phyloP scores from a whole-genome alignment of 208 protist genomes.

The Wallacemonas sp. region DNA sequence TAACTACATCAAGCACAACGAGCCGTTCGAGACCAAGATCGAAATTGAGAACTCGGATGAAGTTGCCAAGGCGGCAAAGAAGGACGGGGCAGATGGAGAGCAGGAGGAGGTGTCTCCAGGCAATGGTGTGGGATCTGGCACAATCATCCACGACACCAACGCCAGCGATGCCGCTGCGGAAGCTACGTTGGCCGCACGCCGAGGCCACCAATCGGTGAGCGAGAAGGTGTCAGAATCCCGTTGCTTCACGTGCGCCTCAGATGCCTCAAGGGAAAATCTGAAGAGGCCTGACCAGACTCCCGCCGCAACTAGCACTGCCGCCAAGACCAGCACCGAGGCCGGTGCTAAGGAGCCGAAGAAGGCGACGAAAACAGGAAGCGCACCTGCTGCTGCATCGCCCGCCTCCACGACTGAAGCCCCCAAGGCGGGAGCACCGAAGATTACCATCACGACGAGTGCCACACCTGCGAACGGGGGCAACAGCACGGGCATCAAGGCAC shows the following conservation, averaged over 20 bases:
- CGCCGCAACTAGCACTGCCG: background rate
- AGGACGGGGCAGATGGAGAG: too few relatives aligned
- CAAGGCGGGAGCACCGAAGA: too few relatives aligned
- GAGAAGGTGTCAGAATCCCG: background rate
- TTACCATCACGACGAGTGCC: too few relatives aligned
- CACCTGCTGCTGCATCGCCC: too few relatives aligned
- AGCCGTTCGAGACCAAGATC: constrained; percentile 14
- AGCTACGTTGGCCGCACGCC: background rate
- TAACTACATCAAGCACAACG: constrained; percentile 17
- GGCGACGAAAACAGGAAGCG: too few relatives aligned
- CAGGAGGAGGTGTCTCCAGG: too few relatives aligned
- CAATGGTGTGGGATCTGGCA: background rate
- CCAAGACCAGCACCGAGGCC: background rate
- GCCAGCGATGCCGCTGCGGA: background rate
- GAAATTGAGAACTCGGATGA: background rate
- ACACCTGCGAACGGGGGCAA: too few relatives aligned
- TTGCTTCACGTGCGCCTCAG: constrained; percentile 8
- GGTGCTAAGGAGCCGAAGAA: too few relatives aligned
- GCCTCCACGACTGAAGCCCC: too few relatives aligned
- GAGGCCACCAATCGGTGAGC: background rate
- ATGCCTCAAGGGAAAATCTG: background rate
- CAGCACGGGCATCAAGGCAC: constrained; percentile 15
- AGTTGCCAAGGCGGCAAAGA: background rate
- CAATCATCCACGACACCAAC: constrained; percentile 2
- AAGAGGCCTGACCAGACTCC: background rate